Percentiles rank a stretch among this genome's conserved stretches.
These are phyloP conservation scores for Debaryomyces tyrocola DNA, from an alignment of 805 yeast species.

Conservation along the genomic window DNA sequence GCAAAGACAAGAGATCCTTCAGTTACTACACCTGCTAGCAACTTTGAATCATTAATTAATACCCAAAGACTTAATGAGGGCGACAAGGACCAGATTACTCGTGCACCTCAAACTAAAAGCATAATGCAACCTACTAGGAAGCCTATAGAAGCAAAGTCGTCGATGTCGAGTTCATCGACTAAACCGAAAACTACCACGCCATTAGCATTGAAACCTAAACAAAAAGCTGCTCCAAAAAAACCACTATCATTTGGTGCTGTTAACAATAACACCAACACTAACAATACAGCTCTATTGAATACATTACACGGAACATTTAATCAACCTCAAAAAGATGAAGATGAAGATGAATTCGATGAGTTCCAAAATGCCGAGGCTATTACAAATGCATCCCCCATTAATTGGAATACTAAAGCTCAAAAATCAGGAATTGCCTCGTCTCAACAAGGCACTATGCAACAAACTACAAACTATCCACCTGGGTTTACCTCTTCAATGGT, in stretches of 20 bases:
- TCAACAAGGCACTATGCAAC: constrained; percentile 2
- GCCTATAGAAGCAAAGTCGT: constrained; percentile 4
- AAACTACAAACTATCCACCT: constrained; percentile 26
- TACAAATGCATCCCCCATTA: constrained; percentile 3
- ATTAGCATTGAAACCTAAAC: constrained; percentile 4
- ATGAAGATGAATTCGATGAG: constrained; percentile 28
- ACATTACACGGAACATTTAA: constrained; percentile 24
- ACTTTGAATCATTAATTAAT: constrained; percentile 31
- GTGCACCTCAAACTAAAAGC: constrained; percentile 20
- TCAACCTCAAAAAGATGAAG: constrained; percentile 9
- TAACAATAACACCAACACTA: constrained; percentile 4
- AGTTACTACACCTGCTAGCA: not conserved
- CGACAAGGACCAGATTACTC: constrained; percentile 20
- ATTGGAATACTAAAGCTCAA: constrained; percentile 15
- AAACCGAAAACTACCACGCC: not conserved
- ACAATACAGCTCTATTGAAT: constrained; percentile 18
- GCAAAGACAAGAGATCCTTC: not conserved
- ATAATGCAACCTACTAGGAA: constrained; percentile 20
- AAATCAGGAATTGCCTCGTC: not conserved
- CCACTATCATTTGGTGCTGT: constrained; percentile 27
- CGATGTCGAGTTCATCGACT: constrained; percentile 3
- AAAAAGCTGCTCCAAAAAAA: not conserved
- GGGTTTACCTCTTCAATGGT: constrained; percentile 29
- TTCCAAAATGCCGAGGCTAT: constrained; percentile 18
- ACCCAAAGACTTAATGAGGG: constrained; percentile 25